These are phyloP conservation scores for Heliamphora pulchella DNA, from an alignment of 179 eudicot genomes.

Conservation along the genomic window DNA sequence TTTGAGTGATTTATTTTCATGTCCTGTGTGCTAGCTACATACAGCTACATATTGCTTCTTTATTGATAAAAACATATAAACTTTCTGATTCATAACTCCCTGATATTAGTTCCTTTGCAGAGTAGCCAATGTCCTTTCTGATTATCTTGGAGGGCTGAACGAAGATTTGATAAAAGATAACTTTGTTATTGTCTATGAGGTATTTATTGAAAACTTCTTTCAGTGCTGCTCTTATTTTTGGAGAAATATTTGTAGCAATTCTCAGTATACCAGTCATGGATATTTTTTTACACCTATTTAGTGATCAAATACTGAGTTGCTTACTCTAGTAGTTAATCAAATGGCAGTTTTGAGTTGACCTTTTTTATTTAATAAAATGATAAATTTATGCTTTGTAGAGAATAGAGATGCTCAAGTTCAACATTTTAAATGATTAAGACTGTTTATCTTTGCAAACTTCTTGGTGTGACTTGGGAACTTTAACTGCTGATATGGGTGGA, in stretches of 20 bases:
- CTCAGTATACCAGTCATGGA: neutral
- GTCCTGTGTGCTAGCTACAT: neutral
- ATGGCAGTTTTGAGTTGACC: neutral
- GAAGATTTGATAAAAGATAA: constrained; percentile 96
- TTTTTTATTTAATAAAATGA: neutral
- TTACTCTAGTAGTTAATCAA: neutral
- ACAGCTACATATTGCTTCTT: neutral
- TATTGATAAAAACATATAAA: neutral
- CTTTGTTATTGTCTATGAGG: constrained; percentile 93
- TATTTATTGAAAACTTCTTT: constrained; percentile 18
- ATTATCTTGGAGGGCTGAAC: constrained; percentile 86
- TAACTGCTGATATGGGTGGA: neutral
- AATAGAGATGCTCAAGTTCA: neutral
- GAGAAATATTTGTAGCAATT: neutral
- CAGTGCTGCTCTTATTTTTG: neutral
- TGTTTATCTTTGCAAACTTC: neutral
- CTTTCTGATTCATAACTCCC: neutral
- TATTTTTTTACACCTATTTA: neutral
- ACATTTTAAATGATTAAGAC: constrained; percentile 7
- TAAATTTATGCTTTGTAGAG: neutral
- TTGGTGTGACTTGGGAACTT: neutral
- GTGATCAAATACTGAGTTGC: neutral
- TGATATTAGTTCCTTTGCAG: constrained; percentile 81
- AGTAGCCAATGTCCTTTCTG: constrained; percentile 84
- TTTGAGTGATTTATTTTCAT: neutral